Evolutionary conservation across 139 green algal species (phyloP), one percentile per base, ranked within the genome.

Genomic region (Closterium sp.): DNA sequence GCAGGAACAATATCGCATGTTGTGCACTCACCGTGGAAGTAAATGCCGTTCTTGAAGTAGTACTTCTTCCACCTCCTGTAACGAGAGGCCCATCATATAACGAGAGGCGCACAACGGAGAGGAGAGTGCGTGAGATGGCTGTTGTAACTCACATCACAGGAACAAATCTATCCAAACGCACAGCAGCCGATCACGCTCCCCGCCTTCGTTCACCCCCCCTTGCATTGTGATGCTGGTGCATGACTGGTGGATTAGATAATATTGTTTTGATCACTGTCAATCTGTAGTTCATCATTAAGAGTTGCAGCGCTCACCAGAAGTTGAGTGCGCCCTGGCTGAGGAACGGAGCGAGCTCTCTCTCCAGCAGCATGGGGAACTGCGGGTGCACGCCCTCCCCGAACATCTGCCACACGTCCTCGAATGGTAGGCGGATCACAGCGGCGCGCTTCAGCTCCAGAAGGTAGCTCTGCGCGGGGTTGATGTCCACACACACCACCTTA

Each of bases 401-500:
- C 95, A 99, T 94, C 92, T 96, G 95, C 97, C 98, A 99, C 10
- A 97, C 95, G 90, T 99, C 97, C 91, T 99, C 97, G 89, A 97
- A 99, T 9, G 96, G 94, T 45, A 99, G 96, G 32, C 97, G 93
- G 95, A 94, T 45, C 24, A 92, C 28, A 6, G 92, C 91, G 24
- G 95, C 95, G 31, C 94, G 88, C 95, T 99, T 99, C 5, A 99
- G 96, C 96, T 99, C 98, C 73, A 99, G 95, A 62, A 99, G 96
- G 22, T 97, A 97, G 10, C 92, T 97, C 95, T 99, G 98, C 9
- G 98, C 98, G 24, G 98, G 97, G 95, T 99, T 99, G 96, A 98
- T 99, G 96, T 99, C 98, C 86, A 99, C 98, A 3, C 95, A 96
- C 73, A 98, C 97, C 28, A 99, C 97, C 95, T 97, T 95, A 30